Percentiles rank a stretch among this genome's conserved stretches.
Evolutionary conservation across 495 filamentous ascomycete genomes (phyloP).

Genomic region (Aspergillus heteromorphus): DNA sequence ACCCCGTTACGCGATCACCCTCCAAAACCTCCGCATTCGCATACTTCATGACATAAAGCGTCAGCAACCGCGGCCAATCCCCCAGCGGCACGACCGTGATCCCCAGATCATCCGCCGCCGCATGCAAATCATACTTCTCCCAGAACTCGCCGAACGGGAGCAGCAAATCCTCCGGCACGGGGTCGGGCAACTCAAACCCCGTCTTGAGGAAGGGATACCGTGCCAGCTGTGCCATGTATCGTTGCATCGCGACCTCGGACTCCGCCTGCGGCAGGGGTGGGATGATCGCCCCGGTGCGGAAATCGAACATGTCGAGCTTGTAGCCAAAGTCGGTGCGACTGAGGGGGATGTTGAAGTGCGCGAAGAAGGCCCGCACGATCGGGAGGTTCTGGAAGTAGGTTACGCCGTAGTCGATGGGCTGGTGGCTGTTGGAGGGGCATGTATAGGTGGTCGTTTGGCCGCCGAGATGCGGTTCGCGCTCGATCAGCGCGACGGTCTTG

Average conservation of each 20-base stretch:
- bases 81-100: not conserved
- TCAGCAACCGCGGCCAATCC: not conserved
- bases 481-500: constrained; percentile 41
- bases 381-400: constrained; percentile 29
- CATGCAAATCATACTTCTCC: not conserved
- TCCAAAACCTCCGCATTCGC: not conserved
- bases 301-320: not conserved
- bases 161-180: not conserved
- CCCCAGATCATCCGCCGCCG: not conserved
- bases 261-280: not conserved
- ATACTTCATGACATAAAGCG: not conserved
- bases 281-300: not conserved
- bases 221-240: not conserved
- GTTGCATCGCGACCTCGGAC: not conserved
- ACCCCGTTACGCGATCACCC: not conserved
- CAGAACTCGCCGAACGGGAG: not conserved
- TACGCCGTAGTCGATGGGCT: constrained; percentile 41
- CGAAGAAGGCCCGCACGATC: constrained; percentile 31
- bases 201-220: not conserved
- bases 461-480: constrained; percentile 35
- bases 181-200: not conserved
- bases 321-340: not conserved
- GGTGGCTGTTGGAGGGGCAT: constrained; percentile 27
- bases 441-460: constrained; percentile 40
- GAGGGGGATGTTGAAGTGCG: constrained; percentile 23